Evolutionary conservation across 345 rosid genomes (phyloP), one percentile per base, ranked within the genome.

Genomic region (Murraya paniculata): DNA sequence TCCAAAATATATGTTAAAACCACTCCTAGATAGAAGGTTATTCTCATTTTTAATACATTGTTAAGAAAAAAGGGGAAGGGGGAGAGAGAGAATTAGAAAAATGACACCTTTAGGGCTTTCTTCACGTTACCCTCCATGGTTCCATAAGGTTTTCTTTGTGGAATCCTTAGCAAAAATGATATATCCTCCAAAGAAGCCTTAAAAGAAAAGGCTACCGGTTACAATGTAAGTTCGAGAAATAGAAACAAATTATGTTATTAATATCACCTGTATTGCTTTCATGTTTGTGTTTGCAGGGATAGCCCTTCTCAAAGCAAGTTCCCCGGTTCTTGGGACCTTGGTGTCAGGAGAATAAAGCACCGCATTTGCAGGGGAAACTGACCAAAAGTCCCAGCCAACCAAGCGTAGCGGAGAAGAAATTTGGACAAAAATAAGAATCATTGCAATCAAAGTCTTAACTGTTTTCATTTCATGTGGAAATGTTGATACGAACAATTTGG

Each of bases 71-170:
- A 66, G 22, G 5, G 22, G 21, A 50, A 50, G 56, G 5, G 22
- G 18, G 56, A 50, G 56, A 25, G 8, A 64, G 19, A 64, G 5
- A 64, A 18, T 18, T 10, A 25, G 48, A 48, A 8, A 2, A 28
- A 61, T 78, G 86, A 61, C 77, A 89, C 98, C 94, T 92, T 91
- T 2, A 93, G 85, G 39, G 99, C 97, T 86, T 93, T 95, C 87
- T 93, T 93, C 56, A 92, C 99, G 83, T 93, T 93, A 70, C 92
- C 88, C 89, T 92, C 98, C 99, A 92, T 95, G 38, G 97, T 92
- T 86, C 98, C 94, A 27, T 91, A 95, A 78, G 99, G 98, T 83
- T 95, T 95, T 79, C 99, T 89, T 74, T 95, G 99, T 9, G 99
- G 98, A 83, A 95, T 95, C 79, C 97, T 92, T 18, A 93, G 85